phyloP scores from a whole-genome alignment of 1,139 yeast genomes.

The Cylindricascospora bacillispora region DNA sequence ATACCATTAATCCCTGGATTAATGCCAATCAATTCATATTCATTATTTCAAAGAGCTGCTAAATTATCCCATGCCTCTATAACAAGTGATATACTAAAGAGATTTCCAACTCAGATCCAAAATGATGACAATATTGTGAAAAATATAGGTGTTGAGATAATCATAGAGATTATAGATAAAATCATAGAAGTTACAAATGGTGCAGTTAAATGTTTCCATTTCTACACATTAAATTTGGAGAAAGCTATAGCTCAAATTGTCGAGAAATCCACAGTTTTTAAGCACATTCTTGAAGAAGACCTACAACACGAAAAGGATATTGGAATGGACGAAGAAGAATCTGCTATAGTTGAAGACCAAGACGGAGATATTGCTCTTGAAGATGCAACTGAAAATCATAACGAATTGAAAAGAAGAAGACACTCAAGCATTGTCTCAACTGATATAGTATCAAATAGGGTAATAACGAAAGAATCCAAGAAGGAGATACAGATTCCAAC shows the following conservation, averaged over 20 bases:
- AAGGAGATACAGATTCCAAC: constrained; percentile 23
- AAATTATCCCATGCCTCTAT: constrained; percentile 82
- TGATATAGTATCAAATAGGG: constrained; percentile 13
- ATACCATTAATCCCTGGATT: constrained; percentile 70
- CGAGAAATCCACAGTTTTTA: constrained; percentile 41
- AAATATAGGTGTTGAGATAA: constrained; percentile 63
- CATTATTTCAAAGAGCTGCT: constrained; percentile 77
- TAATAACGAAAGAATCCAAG: constrained; percentile 9
- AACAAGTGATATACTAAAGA: constrained; percentile 43
- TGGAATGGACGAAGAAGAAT: constrained; percentile 26
- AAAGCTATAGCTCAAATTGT: constrained; percentile 81
- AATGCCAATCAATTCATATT: constrained; percentile 91
- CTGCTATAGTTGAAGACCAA: constrained; percentile 15
- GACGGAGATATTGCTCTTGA: constrained; percentile 17
- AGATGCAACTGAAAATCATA: constrained; percentile 7
- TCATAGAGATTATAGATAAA: constrained; percentile 49
- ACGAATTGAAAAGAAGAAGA: constrained; percentile 21
- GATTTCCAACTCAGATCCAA: constrained; percentile 44
- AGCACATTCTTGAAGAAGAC: constrained; percentile 27
- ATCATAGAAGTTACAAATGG: constrained; percentile 42
- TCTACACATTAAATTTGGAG: constrained; percentile 81
- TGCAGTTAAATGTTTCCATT: constrained; percentile 69
- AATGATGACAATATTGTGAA: constrained; percentile 81
- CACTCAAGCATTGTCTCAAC: constrained; percentile 19
- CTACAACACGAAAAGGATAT: constrained; percentile 21